Base-by-base conservation (phyloP, 257 asterid species). In the Scutellaria barbata region DNA sequence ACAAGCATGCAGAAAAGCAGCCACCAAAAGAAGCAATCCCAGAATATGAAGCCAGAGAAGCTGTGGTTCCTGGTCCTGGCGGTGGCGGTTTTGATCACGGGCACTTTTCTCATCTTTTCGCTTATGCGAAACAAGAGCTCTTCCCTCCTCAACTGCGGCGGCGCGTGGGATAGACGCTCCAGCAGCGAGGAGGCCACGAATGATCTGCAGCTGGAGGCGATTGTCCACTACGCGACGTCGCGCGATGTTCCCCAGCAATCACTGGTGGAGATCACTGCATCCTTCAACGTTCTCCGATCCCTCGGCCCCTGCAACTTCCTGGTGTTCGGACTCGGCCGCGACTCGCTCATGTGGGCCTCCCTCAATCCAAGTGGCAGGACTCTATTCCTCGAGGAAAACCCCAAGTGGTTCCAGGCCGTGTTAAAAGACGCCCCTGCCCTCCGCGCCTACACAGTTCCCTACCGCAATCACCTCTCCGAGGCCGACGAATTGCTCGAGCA, bases 341-440 rank as follows among this genome's bases (percentile, higher is more conserved):
- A 90, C 46, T 93, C 98, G 0, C 80, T 88, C 14, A 93, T 90
- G 97, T 93, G 98, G 97, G 83, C 89, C 11, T 73, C 88, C 5
- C 74, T 89, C 22, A 93, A 93, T 43, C 74, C 92, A 8, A 82
- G 84, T 50, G 98, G 98, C 69, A 83, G 50, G 60, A 93, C 97
- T 13, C 47, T 87, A 6, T 93, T 93, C 84, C 85, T 93, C 16
- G 98, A 93, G 77, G 98, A 93, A 75, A 90, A 85, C 50, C 90
- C 89, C 1, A 74, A 75, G 70, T 90, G 97, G 97, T 84, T 87
- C 68, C 69, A 80, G 33, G 78, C 86, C 0, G 86, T 93, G 35
- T 54, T 89, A 8, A 84, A 76, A 11, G 82, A 77, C 78, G 83
- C 90, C 0, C 92, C 94, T 0, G 57, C 77, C 76, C 87, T 90